phyloP scores from a whole-genome alignment of 306 rosid species.

The Vicia sativa region DNA sequence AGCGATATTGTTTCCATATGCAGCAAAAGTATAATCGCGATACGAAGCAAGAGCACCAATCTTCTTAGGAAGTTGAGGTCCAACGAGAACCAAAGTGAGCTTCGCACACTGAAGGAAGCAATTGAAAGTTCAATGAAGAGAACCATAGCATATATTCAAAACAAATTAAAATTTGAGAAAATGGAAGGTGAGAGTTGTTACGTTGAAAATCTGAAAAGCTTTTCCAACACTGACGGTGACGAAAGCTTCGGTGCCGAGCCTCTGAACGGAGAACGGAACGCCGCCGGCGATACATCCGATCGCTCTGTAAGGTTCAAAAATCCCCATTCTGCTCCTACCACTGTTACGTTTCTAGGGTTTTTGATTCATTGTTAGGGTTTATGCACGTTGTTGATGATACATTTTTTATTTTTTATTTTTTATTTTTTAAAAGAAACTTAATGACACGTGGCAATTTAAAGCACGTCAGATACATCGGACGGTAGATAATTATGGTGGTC shows the following conservation, averaged over 20 bases:
- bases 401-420: too few species aligned
- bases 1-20: conserved; percentile 67
- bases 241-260: conserved; percentile 90
- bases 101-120: conserved; percentile 71
- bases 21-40: conserved; percentile 80
- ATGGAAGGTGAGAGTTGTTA: conserved; percentile 25
- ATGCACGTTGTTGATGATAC: too few species aligned
- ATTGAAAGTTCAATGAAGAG: neutral
- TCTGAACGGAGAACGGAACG: conserved; percentile 78
- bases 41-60: conserved; percentile 86
- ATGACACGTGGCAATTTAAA: too few species aligned
- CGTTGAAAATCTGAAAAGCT: conserved; percentile 89
- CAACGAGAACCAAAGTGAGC: conserved; percentile 72
- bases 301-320: conserved; percentile 83
- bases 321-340: conserved; percentile 57
- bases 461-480: too few species aligned
- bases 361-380: too few species aligned
- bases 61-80: conserved; percentile 85
- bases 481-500: too few species aligned
- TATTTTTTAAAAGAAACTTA: too few species aligned
- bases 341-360: too few species aligned
- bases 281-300: conserved; percentile 76
- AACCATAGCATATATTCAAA: neutral
- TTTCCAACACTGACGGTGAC: conserved; percentile 85
- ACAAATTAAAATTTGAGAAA: neutral